These are phyloP conservation scores for Neocucurbitaria cava DNA, from an alignment of 2,329 filamentous ascomycete genomes.

Conservation along the genomic window DNA sequence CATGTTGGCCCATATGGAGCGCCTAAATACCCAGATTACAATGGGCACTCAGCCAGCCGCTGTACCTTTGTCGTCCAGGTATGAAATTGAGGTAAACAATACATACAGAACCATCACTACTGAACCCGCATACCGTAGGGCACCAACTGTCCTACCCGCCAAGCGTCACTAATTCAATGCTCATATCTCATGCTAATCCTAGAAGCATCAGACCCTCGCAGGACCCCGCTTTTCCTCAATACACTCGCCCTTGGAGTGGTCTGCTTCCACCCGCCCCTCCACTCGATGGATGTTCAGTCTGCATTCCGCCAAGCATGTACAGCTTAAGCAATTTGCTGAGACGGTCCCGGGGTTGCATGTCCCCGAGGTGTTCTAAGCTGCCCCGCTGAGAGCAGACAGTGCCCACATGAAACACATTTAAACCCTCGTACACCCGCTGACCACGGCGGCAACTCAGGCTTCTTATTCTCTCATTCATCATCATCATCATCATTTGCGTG, in stretches of 20 bases:
- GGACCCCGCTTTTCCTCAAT: conserved; percentile 33
- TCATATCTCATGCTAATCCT: conserved; percentile 29
- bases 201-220: conserved; percentile 27
- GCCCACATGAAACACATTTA: conserved; percentile 23
- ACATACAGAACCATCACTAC: conserved; percentile 12
- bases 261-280: conserved; percentile 10
- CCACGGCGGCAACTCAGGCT: conserved; percentile 6
- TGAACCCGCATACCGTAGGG: conserved; percentile 19
- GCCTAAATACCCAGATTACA: background rate
- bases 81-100: conserved; percentile 14
- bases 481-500: too few species aligned
- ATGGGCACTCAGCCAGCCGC: background rate
- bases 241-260: conserved; percentile 19
- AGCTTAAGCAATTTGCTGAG: conserved; percentile 17
- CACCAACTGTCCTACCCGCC: conserved; percentile 25
- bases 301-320: conserved; percentile 27
- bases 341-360: conserved; percentile 8
- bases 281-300: conserved; percentile 16
- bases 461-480: conserved; percentile 9
- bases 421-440: conserved; percentile 18
- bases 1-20: background rate
- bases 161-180: conserved; percentile 28
- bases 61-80: background rate
- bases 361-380: conserved; percentile 7
- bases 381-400: conserved; percentile 16